Percentiles rank a stretch among this genome's conserved stretches.
These are phyloP conservation scores for Scheffersomyces quercinus DNA, from an alignment of 1,139 yeast genomes.

Conservation along the genomic window DNA sequence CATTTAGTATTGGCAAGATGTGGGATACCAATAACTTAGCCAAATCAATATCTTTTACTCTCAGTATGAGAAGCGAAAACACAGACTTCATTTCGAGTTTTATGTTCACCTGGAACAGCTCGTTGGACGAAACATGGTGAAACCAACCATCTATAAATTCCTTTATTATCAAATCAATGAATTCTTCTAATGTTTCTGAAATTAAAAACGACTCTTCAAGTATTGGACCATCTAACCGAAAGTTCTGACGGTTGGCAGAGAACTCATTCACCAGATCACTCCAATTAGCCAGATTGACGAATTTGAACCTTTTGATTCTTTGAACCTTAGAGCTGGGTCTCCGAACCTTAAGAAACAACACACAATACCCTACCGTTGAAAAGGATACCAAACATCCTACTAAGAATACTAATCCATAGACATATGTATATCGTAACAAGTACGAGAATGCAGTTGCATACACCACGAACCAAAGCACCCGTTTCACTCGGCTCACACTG, in stretches of 20 bases:
- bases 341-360: slow-evolving; percentile 5
- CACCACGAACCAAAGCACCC: slow-evolving; percentile 1
- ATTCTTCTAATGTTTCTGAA: slow-evolving; percentile 52
- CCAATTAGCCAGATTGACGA: slow-evolving; percentile 6
- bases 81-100: slow-evolving; percentile 48
- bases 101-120: slow-evolving; percentile 56
- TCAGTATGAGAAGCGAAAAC: slow-evolving; percentile 31
- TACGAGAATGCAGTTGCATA: slow-evolving; percentile 6
- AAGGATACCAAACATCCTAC: slow-evolving; percentile 6
- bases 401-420: slow-evolving; percentile 10
- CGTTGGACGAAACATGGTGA: slow-evolving; percentile 44
- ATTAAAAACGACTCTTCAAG: slow-evolving; percentile 54
- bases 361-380: slow-evolving; percentile 1
- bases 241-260: slow-evolving; percentile 5
- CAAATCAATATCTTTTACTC: slow-evolving; percentile 50
- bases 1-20: slow-evolving; percentile 64
- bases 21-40: slow-evolving; percentile 59
- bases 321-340: slow-evolving; percentile 1
- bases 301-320: slow-evolving; percentile 8
- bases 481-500: not conserved
- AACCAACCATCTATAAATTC: slow-evolving; percentile 75
- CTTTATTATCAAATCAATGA: slow-evolving; percentile 53
- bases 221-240: slow-evolving; percentile 23
- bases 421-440: slow-evolving; percentile 10
- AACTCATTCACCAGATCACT: slow-evolving; percentile 7